Evolutionary conservation across 805 yeast genomes (phyloP), one percentile per base, ranked within the genome.

Genomic region (Saccharomycopsis javanensis): DNA sequence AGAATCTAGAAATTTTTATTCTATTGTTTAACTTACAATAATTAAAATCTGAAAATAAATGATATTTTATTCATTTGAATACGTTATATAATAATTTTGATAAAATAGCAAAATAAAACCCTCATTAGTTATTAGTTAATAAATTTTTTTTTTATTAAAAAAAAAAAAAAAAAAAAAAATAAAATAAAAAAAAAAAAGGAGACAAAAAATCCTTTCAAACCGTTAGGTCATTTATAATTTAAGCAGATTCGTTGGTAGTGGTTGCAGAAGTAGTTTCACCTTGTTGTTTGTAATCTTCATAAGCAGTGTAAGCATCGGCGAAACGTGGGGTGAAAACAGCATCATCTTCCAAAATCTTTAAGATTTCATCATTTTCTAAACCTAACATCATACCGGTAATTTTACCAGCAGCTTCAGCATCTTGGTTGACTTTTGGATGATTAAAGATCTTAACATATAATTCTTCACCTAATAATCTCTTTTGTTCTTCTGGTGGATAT

Each of bases 381-480:
- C 91, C 97, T 70, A 94, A 82, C 79, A 94, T 83, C 98, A 94
- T 94, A 79, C 98, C 97, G 64, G 99, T 94, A 72, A 94, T 88
- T 79, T 91, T 92, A 77, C 97, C 96, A 65, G 97, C 97, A 69
- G 96, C 89, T 75, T 90, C 96, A 59, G 86, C 86, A 70, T 90
- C 96, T 67, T 83, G 83, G 67, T 91, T 88, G 42, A 60, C 53
- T 76, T 86, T 86, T 69, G 88, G 90, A 62, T 88, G 83, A 64
- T 90, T 83, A 64, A 85, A 83, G 69, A 94, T 86, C 81, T 84
- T 88, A 70, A 95, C 90, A 81, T 92, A 94, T 70, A 94, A 80
- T 71, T 90, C 96, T 81, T 94, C 97, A 77, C 99, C 99, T 71
- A 94, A 82, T 71, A 90, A 81, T 82, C 96, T 92, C 88, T 92